Conservation (phyloP, 352 stramenopile genomes). For the Globisporangium barbulae region DNA sequence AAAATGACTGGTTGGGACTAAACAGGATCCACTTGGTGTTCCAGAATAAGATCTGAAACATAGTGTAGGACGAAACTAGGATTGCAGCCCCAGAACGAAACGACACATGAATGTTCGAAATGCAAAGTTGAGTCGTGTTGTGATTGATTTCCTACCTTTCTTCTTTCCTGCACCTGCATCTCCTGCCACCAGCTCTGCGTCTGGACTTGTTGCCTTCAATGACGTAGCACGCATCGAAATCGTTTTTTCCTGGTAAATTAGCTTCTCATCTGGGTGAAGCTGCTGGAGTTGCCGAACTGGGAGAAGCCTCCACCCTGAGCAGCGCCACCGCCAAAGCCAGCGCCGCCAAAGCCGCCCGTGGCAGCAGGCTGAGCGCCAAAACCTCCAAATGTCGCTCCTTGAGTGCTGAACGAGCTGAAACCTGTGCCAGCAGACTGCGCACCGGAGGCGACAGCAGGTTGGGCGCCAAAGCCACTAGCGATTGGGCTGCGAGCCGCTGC, state of each 20-base stretch:
- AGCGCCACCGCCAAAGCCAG: slow-evolving; percentile 17
- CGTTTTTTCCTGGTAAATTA: not conserved
- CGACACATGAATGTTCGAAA: not conserved
- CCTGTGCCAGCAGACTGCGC: slow-evolving; percentile 24
- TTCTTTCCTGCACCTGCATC: not conserved
- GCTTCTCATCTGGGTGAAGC: slow-evolving; percentile 37
- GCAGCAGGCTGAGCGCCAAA: slow-evolving; percentile 24
- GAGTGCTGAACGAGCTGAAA: slow-evolving; percentile 41
- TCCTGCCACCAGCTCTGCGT: not conserved
- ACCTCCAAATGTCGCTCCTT: slow-evolving; percentile 37
- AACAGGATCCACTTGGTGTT: not conserved
- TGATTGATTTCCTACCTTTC: not conserved
- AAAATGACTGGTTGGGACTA: slow-evolving; percentile 18
- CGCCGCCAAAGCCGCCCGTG: slow-evolving; percentile 20
- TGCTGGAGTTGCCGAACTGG: slow-evolving; percentile 46
- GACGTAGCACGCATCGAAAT: no score
- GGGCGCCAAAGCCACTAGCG: slow-evolving; percentile 6
- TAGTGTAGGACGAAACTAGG: not conserved
- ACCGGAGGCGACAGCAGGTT: slow-evolving; percentile 11
- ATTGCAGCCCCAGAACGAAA: not conserved
- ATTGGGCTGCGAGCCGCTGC: slow-evolving; percentile 7
- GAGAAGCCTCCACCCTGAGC: slow-evolving; percentile 22
- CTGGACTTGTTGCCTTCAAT: not conserved
- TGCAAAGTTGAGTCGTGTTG: not conserved
- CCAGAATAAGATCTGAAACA: slow-evolving; percentile 9